Percentiles rank a stretch among this genome's conserved stretches.
Conservation (phyloP, 2,329 filamentous ascomycete species). For the Biscogniauxia mediterranea region DNA sequence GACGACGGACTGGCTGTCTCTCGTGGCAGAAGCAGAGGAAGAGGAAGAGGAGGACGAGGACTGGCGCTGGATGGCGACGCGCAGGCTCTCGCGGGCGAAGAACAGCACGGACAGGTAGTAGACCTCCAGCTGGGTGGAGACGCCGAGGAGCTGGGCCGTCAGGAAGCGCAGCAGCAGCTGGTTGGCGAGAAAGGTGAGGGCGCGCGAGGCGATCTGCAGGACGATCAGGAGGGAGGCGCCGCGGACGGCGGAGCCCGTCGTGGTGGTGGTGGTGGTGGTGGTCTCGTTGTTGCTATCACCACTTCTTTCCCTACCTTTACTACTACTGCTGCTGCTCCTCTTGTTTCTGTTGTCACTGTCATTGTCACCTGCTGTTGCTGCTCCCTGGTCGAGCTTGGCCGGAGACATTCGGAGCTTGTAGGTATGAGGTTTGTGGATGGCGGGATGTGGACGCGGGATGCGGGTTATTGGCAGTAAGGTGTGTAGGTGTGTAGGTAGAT, state of each 20-base stretch:
- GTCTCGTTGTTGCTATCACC: neutral
- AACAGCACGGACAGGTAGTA: constrained; percentile 93
- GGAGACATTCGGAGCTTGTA: too few relatives aligned
- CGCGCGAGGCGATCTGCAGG: constrained; percentile 83
- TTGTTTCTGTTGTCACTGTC: neutral
- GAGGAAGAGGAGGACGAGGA: constrained; percentile 21
- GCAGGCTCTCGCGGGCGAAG: constrained; percentile 86
- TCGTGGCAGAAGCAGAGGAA: constrained; percentile 16
- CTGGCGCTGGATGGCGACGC: constrained; percentile 87
- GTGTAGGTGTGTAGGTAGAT: too few relatives aligned
- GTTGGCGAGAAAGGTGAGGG: constrained; percentile 87
- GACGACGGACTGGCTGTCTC: constrained; percentile 70
- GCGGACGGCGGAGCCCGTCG: constrained; percentile 46
- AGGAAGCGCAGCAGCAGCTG: constrained; percentile 86
- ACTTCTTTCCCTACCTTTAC: too few relatives aligned
- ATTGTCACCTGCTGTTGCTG: neutral
- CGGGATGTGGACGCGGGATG: too few relatives aligned
- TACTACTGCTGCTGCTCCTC: too few relatives aligned
- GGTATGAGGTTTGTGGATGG: too few relatives aligned
- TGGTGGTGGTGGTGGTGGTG: too few relatives aligned
- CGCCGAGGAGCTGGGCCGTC: constrained; percentile 78
- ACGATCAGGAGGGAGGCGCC: constrained; percentile 84
- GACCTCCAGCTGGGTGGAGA: constrained; percentile 87
- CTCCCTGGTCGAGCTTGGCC: neutral
- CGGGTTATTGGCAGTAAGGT: too few relatives aligned